Base-by-base conservation (phyloP, 208 protist genomes). In the Entamoeba histolytica region DNA sequence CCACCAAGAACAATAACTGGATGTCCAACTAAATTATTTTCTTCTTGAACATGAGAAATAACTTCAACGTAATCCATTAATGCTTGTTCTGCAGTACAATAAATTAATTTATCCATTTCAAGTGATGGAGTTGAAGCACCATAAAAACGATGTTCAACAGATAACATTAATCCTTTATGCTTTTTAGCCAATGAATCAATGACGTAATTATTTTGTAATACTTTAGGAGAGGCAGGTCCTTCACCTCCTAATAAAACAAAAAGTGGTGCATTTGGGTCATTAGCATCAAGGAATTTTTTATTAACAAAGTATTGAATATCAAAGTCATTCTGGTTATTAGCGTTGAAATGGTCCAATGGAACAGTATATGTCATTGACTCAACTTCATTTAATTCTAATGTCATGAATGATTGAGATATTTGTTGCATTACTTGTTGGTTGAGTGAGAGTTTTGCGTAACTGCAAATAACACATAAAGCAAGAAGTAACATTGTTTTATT, bases 141-240 rank as follows among this genome's bases (percentile, higher is more conserved):
- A 49, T 93, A 93, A 92, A 92, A 93, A 28, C 92, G 92, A 92
- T 93, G 92, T 47, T 93, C 92, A 14, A 91, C 28, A 91, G 78
- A 91, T 28, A 49, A 49, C 28, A 91, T 91, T 15, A 93, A 10
- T 15, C 78, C 78, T 44, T 91, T 91, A 10, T 49, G 35, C 15
- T 91, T 91, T 19, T 39, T 49, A 15, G 78, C 78, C n/a, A 91
- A 49, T 23, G n/a, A 23, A 5, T 78, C 61, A 19, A 78, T 78
- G 4, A 78, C 61, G 61, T 78, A 78, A 28, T 78, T 78, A 35
- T 78, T 78, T 78, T 78, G 61, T n/a, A 78, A 19, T n/a, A 78
- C 61, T n/a, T 10, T 28, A 10, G 17, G 28, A 78, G 61, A 39
- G 1, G 17, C 61, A 28, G 61, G 61, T 39, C 61, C 61, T 78